phyloP scores from a whole-genome alignment of 441 rosid genomes.

The Adansonia madagascariensis region DNA sequence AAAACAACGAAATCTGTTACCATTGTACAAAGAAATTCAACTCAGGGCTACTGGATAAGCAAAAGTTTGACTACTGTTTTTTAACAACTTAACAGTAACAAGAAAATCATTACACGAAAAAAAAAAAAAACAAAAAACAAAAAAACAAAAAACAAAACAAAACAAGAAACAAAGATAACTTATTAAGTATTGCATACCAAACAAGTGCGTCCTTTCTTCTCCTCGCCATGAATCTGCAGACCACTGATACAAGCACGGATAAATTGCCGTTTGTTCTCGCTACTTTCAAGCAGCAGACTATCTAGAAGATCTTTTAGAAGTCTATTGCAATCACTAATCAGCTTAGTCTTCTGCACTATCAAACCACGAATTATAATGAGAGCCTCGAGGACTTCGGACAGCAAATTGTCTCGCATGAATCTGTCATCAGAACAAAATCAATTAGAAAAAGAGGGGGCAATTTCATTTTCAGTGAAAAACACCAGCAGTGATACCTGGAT shows the following conservation, averaged over 20 bases:
- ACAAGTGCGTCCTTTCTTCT: constrained; percentile 87
- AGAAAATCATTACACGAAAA: not conserved
- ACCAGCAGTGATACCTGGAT: constrained; percentile 63
- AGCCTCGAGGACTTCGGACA: constrained; percentile 94
- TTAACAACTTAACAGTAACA: not conserved
- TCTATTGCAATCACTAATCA: constrained; percentile 94
- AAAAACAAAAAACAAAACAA: too few species aligned
- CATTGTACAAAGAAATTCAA: not conserved
- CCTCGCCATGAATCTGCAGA: constrained; percentile 89
- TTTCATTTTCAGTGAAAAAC: constrained; percentile 14
- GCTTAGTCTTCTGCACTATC: constrained; percentile 98
- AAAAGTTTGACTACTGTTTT: not conserved
- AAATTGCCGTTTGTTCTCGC: constrained; percentile 93
- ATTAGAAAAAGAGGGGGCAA: constrained; percentile 29
- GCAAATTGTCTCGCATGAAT: constrained; percentile 89
- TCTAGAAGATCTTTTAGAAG: constrained; percentile 94
- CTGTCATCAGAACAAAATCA: constrained; percentile 51
- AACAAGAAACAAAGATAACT: not conserved
- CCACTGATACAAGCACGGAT: constrained; percentile 95
- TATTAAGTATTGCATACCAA: constrained; percentile 56
- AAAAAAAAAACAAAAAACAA: not conserved
- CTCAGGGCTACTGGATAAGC: not conserved
- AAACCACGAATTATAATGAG: constrained; percentile 95
- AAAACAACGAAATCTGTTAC: not conserved
- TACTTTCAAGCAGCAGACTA: constrained; percentile 95